Conservation (phyloP, 2,329 filamentous ascomycete species). For the Neophaeococcomyces mojaviensis region DNA sequence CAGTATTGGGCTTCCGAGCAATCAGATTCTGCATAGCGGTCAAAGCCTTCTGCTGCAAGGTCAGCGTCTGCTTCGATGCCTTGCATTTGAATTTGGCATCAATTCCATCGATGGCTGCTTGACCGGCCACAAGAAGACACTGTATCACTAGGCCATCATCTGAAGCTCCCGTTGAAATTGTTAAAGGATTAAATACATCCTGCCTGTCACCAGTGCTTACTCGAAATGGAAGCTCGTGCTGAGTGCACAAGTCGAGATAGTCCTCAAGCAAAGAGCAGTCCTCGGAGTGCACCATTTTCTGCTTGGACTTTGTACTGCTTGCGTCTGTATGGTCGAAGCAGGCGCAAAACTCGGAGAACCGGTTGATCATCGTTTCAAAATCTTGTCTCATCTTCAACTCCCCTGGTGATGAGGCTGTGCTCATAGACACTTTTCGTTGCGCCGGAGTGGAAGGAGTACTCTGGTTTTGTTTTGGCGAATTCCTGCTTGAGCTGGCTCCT, state of each 20-base stretch:
- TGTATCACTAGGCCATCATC: background rate
- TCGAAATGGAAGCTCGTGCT: conserved; percentile 1
- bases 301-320: background rate
- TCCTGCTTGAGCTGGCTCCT: background rate
- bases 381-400: background rate
- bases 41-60: conserved; percentile 1
- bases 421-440: background rate
- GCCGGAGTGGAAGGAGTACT: background rate
- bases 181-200: background rate
- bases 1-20: background rate
- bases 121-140: conserved; percentile 3
- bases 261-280: conserved; percentile 3
- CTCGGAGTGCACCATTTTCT: background rate
- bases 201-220: background rate
- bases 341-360: conserved; percentile 1
- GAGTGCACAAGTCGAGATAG: background rate
- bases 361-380: background rate
- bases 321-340: background rate
- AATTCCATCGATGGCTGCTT: conserved; percentile 3
- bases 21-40: conserved; percentile 6
- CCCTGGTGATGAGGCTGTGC: background rate
- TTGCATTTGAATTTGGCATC: conserved; percentile 1
- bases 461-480: background rate
- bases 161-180: background rate
- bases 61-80: conserved; percentile 4